Evolutionary conservation across 768 basidiomycete genomes (phyloP), one percentile per base, ranked within the genome.

Genomic region (Mycena sanguinolenta): DNA sequence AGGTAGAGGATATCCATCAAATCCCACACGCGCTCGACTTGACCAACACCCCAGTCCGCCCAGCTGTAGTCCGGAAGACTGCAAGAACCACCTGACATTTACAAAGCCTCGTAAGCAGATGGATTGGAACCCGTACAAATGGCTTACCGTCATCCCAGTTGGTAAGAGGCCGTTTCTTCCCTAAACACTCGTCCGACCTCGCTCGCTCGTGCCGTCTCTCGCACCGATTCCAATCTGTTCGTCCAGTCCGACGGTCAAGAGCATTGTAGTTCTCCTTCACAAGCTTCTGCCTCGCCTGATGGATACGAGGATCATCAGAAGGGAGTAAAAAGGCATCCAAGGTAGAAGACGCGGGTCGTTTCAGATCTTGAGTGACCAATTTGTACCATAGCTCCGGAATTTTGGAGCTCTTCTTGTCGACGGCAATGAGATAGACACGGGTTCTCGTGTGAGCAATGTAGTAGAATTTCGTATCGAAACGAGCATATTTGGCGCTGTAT

Each of bases 401-500:
- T 44, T 79, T 78, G 2, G 91, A 90, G 4, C 81, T 78, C 71
- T 84, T 86, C 77, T 90, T 85, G 78, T 94, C 88, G 30, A 96
- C 88, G 3, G 95, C 95, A 54, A 96, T 77, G 59, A 97, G 88
- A 76, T 97, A 97, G 10, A 92, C 96, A 62, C 97, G 92, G 8
- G 92, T 96, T 21, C 97, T 91, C 0, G 97, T 98, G 75, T 98
- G 97, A 14, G 97, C 96, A 64, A 98, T 95, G 77, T 98, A 98
- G 77, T 91, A 98, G 25, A 90, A 85, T 78, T 97, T 97, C 27
- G 92, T 94, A 75, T 95, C 96, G 74, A 95, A 89, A 54, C 94
- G 88, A 27, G 87, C 77, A 63, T 80, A 89, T 19, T 85, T 81
- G 0, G 97, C 95, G 70, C 90, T 91, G 79, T 98, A 98, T 7